A percentile compares a stretch with the other conserved stretches of the same genome.
phyloP scores from a whole-genome alignment of 805 yeast species.

The Metschnikowia reukaufii region DNA sequence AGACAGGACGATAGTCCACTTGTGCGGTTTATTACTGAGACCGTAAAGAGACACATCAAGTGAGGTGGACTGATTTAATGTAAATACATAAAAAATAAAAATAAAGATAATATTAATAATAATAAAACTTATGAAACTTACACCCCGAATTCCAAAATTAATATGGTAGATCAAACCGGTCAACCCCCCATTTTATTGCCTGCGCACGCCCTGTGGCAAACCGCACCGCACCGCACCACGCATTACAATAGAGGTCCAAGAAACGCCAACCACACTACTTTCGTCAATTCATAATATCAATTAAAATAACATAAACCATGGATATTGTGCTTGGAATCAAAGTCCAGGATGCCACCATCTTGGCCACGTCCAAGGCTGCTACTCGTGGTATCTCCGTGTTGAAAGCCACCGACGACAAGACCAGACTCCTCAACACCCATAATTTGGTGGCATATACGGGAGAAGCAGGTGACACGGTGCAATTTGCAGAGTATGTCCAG shows the following conservation, averaged over 20 bases:
- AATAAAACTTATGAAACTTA: no score
- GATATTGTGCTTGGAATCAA: slow-evolving; percentile 88
- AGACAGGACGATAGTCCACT: slow-evolving; percentile 49
- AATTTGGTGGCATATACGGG: slow-evolving; percentile 88
- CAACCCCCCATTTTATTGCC: not conserved
- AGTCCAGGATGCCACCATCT: slow-evolving; percentile 74
- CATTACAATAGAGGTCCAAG: not conserved
- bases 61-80: not conserved
- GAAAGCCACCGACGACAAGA: slow-evolving; percentile 78
- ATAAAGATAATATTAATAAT: slow-evolving; percentile 1
- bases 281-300: no score
- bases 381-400: slow-evolving; percentile 86
- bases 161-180: no score
- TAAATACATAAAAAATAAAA: no score
- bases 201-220: slow-evolving; percentile 20
- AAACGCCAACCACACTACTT: no score
- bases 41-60: slow-evolving; percentile 27
- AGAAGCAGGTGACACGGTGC: slow-evolving; percentile 94
- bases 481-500: slow-evolving; percentile 91
- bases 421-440: slow-evolving; percentile 70
- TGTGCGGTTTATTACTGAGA: slow-evolving; percentile 41
- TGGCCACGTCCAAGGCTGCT: slow-evolving; percentile 94
- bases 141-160: no score
- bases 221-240: slow-evolving; percentile 9
- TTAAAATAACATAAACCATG: slow-evolving; percentile 44